Base-by-base conservation (phyloP, 805 yeast species). In the Wickerhamiella domercqiae region DNA sequence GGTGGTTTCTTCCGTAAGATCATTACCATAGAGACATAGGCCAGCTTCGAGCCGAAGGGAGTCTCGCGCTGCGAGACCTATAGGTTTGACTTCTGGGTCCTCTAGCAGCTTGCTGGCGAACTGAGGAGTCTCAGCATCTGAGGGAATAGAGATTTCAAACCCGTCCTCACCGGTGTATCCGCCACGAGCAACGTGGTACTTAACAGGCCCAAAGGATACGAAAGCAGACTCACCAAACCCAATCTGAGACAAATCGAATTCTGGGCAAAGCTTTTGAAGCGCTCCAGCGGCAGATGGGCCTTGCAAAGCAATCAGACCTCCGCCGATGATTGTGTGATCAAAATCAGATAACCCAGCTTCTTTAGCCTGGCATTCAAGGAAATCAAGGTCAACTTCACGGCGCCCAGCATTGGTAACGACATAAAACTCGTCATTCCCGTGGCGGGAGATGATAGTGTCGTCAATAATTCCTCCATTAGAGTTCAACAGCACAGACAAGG, bases 91-190 rank as follows among this genome's bases (percentile, higher is more conserved):
- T 9, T 62, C 55, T 14, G 40, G 40, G 39, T 53, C 73, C 29
- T 68, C 67, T 31, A 81, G 57, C 36, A 83, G 59, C 5, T 69
- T 63, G 41, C 68, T 60, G 32, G 90, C 73, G 47, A 90, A 72
- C 1, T 68, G 71, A 21, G 62, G 55, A 1, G 87, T 76, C 17
- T 47, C 48, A 9, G 50, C 66, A 55, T 37, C 65, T 61, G 35
- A 56, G 20, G 82, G 78, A 42, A 86, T 75, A 6, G 93, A 75
- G 41, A 87, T 70, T 58, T 90, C 98, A 57, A 90, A 87, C 1
- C 98, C 98, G 56, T 90, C 98, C 60, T 90, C 98, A 15, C 98
- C 98, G 5, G 98, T 90, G 64, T 90, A 90, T 2, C 98, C 98
- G 18, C 93, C 81, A 59, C 98, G 75, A 3, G 94, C 80, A n/a